These are phyloP conservation scores for Diaporthe caulivora DNA, from an alignment of 2,329 filamentous ascomycete genomes.

Conservation along the genomic window DNA sequence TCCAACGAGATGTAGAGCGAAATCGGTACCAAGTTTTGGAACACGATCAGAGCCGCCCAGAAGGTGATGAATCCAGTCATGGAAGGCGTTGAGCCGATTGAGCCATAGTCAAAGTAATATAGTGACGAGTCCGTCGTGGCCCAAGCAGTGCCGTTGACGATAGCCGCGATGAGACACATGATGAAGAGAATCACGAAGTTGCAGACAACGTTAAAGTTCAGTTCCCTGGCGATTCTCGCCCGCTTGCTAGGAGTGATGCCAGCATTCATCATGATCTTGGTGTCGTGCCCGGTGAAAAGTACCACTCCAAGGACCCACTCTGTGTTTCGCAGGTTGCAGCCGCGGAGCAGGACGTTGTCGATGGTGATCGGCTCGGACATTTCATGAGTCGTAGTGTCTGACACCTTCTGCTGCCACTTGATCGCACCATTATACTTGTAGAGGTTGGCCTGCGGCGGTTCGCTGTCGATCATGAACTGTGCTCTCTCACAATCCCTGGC, in stretches of 20 bases:
- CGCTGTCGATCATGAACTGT: constrained; percentile 90
- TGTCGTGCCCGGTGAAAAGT: constrained; percentile 93
- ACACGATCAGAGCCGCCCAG: constrained; percentile 93
- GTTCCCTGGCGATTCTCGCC: constrained; percentile 87
- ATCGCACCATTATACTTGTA: constrained; percentile 95
- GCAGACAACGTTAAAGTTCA: constrained; percentile 98
- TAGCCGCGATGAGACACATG: constrained; percentile 89
- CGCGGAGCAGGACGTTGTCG: constrained; percentile 94
- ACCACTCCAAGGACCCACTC: constrained; percentile 96
- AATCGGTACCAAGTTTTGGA: constrained; percentile 98
- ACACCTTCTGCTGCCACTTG: constrained; percentile 83
- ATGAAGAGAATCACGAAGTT: constrained; percentile 91
- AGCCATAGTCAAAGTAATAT: constrained; percentile 86
- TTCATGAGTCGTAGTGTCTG: constrained; percentile 72
- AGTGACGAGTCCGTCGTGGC: constrained; percentile 79
- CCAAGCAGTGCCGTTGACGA: constrained; percentile 90
- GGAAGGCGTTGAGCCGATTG: constrained; percentile 79
- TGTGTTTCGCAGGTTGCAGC: constrained; percentile 93
- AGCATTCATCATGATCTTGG: constrained; percentile 99
- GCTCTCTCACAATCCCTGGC: constrained; percentile 92
- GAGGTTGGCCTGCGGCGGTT: constrained; percentile 90
- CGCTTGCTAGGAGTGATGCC: constrained; percentile 96
- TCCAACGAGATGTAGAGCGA: constrained; percentile 98
- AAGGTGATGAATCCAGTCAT: constrained; percentile 96
- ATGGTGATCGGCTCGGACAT: constrained; percentile 96